Base-by-base conservation (phyloP, 306 rosid genomes). In the Potentilla sterilis region DNA sequence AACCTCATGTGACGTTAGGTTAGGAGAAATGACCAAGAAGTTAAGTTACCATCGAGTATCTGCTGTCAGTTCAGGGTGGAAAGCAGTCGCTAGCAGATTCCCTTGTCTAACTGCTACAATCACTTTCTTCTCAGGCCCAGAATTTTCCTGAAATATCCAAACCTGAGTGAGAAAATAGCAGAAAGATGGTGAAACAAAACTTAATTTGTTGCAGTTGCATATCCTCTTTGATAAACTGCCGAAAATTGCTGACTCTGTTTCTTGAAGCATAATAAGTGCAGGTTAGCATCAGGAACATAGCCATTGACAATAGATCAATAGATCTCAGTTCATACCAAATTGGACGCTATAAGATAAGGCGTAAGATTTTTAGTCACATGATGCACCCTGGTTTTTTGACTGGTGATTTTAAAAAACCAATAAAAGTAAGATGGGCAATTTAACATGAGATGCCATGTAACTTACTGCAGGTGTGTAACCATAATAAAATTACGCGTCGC, bases 11-110 rank as follows among this genome's bases (percentile, higher is more conserved):
- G 13, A 35, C 28, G 40, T 51, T 73, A 35, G 54, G 24, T 64
- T 37, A 37, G 15, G 28, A 74, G 10, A 62, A 11, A 10, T 7
- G 13, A 41, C 28, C 47, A 38, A 43, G 68, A 76, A 77, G 59
- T 37, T 32, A 64, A 41, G 14, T 57, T 87, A 95, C 99, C 99
- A 95, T 85, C 99, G 85, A 70, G 89, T 85, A 75, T 95, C 99
- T 47, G 99, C 90, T 22, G 99, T 92, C 83, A 95, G 80, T 86
- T 95, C 99, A 70, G 99, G 99, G 85, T 95, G 99, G 75, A 95
- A 95, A 75, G 97, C 99, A 47, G 99, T 95, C 3, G 77, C 99
- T 24, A 92, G 87, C 81, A 92, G 76, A 82, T 92, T 95, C 71
- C 88, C 92, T 82, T 95, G 99, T 83, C 93, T 85, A 62, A 92